Evolutionary conservation across 1,284 basidiomycete species (phyloP).

Genomic region (Microbotryomycetes sp.): DNA sequence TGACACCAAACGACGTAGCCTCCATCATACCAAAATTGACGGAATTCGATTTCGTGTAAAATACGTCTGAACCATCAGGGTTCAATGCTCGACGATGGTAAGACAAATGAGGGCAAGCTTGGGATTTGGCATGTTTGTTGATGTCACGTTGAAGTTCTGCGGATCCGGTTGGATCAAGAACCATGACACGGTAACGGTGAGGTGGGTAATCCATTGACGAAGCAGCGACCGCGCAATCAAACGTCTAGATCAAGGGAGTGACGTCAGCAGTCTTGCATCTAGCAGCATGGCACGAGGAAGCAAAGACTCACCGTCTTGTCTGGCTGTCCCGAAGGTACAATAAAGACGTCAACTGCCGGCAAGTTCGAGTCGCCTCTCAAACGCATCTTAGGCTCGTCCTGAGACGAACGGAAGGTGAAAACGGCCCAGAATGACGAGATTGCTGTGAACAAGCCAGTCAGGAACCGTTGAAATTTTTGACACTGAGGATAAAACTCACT

Average conservation of each 20-base stretch:
- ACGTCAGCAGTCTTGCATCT: background rate
- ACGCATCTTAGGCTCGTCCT: slow-evolving; percentile 29
- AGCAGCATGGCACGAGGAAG: background rate
- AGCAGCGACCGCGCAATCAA: slow-evolving; percentile 37
- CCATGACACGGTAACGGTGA: slow-evolving; percentile 37
- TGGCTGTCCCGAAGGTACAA: slow-evolving; percentile 35
- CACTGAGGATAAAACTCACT: background rate
- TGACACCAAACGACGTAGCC: slow-evolving; percentile 31
- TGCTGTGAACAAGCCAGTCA: slow-evolving; percentile 3
- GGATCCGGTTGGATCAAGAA: slow-evolving; percentile 35
- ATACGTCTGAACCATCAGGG: background rate
- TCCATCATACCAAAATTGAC: slow-evolving; percentile 38
- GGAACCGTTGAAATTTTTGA: background rate
- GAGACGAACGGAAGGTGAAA: slow-evolving; percentile 20
- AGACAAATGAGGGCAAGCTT: slow-evolving; percentile 35
- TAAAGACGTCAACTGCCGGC: slow-evolving; percentile 37
- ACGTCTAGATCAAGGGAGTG: slow-evolving; percentile 4
- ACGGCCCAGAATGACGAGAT: slow-evolving; percentile 24
- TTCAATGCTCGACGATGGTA: slow-evolving; percentile 34
- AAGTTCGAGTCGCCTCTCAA: slow-evolving; percentile 36
- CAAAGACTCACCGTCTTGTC: slow-evolving; percentile 28
- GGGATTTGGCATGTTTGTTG: slow-evolving; percentile 29
- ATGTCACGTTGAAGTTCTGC: slow-evolving; percentile 27
- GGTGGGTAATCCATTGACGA: slow-evolving; percentile 38
- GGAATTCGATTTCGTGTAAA: slow-evolving; percentile 28